phyloP scores from a whole-genome alignment of 2,329 filamentous ascomycete genomes.

The Fusarium duplospermum region DNA sequence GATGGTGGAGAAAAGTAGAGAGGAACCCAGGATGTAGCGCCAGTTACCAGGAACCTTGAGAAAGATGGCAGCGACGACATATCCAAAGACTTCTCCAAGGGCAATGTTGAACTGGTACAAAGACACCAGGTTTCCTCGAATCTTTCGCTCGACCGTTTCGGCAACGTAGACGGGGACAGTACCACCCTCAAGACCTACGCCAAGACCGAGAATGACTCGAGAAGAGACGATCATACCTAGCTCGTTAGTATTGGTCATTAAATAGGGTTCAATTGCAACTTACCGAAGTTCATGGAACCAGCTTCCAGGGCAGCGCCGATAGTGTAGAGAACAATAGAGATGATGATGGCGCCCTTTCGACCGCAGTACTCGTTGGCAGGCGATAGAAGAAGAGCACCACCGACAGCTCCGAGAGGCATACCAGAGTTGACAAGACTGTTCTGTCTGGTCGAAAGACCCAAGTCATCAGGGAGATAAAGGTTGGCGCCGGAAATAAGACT shows the following conservation, averaged over 20 bases:
- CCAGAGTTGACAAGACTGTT: conserved; percentile 76
- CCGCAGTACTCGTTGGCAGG: conserved; percentile 76
- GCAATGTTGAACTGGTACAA: conserved; percentile 83
- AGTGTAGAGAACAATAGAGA: conserved; percentile 77
- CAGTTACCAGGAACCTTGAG: conserved; percentile 76
- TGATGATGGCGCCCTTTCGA: conserved; percentile 74
- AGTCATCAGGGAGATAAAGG: conserved; percentile 70
- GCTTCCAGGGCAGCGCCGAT: conserved; percentile 76
- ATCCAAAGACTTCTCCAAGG: conserved; percentile 78
- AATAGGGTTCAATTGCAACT: fast-evolving
- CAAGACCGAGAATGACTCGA: conserved; percentile 75
- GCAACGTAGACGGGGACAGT: conserved; percentile 82
- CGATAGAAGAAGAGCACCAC: conserved; percentile 74
- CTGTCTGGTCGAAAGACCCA: conserved; percentile 66
- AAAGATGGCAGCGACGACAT: conserved; percentile 79
- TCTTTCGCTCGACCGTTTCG: conserved; percentile 74
- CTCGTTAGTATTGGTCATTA: not conserved
- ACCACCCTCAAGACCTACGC: conserved; percentile 79
- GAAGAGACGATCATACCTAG: conserved; percentile 74
- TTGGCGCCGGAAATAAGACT: conserved; percentile 79
- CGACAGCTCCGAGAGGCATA: conserved; percentile 79
- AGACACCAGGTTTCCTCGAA: conserved; percentile 78
- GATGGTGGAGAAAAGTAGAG: conserved; percentile 71
- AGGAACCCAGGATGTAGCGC: conserved; percentile 80
- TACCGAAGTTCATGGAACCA: conserved; percentile 72